These are phyloP conservation scores for Boehmeria nivea DNA, from an alignment of 306 rosid species.

Conservation along the genomic window DNA sequence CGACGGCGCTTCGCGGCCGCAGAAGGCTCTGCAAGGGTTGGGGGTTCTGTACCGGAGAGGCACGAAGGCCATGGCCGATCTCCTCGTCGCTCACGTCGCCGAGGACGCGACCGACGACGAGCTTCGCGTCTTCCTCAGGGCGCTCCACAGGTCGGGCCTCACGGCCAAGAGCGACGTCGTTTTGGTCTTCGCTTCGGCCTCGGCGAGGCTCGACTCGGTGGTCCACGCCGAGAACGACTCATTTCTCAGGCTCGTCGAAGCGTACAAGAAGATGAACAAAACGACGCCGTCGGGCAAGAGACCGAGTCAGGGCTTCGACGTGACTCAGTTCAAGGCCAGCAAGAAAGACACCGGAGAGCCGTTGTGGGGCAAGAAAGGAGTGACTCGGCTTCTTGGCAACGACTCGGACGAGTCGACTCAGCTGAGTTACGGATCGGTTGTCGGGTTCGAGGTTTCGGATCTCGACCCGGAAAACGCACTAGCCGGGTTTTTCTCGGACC, in stretches of 20 bases:
- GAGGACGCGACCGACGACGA: slow-evolving; percentile 46
- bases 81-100: slow-evolving; percentile 56
- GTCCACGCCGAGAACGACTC: slow-evolving; percentile 47
- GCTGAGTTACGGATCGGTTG: slow-evolving; percentile 68
- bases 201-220: slow-evolving; percentile 28
- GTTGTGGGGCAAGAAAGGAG: slow-evolving; percentile 52
- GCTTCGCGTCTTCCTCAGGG: slow-evolving; percentile 55
- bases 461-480: slow-evolving; percentile 92
- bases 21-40: slow-evolving; percentile 60
- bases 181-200: slow-evolving; percentile 46
- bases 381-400: background rate
- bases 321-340: slow-evolving; percentile 23
- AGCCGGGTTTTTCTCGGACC: slow-evolving; percentile 53
- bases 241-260: slow-evolving; percentile 40
- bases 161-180: slow-evolving; percentile 58
- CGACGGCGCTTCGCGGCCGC: background rate
- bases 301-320: slow-evolving; percentile 30
- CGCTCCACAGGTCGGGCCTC: slow-evolving; percentile 61
- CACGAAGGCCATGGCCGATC: slow-evolving; percentile 65
- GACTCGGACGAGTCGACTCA: slow-evolving; percentile 22
- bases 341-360: slow-evolving; percentile 40
- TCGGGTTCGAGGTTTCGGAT: slow-evolving; percentile 67
- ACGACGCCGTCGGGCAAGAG: slow-evolving; percentile 2
- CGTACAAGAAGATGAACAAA: slow-evolving; percentile 22
- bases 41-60: slow-evolving; percentile 73